These are phyloP conservation scores for Monosporascus ibericus DNA, from an alignment of 2,329 filamentous ascomycete species.

Conservation along the genomic window DNA sequence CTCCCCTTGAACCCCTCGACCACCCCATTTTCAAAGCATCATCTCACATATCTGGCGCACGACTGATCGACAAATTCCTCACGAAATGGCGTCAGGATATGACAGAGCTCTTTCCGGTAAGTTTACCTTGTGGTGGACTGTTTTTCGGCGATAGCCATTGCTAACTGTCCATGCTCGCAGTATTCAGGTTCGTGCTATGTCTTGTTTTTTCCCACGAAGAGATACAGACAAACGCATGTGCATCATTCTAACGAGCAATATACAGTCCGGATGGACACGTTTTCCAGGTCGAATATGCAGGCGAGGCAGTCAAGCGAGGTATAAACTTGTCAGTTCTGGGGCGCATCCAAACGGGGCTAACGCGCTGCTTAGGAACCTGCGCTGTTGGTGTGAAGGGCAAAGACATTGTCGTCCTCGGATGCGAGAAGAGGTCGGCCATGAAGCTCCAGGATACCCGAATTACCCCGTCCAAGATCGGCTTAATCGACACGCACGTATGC, in stretches of 20 bases:
- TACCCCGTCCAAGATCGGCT: conserved; percentile 96
- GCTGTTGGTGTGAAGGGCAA: conserved; percentile 94
- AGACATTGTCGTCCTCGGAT: conserved; percentile 92
- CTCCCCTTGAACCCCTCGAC: conserved; percentile 1
- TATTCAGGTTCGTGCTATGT: conserved; percentile 65
- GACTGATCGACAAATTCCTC: conserved; percentile 3
- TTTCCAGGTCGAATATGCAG: conserved; percentile 99
- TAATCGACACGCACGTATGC: conserved; percentile 92
- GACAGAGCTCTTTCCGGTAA: conserved; percentile 98
- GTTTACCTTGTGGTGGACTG: conserved; percentile 22
- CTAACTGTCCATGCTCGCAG: conserved; percentile 48
- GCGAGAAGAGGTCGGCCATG: conserved; percentile 98
- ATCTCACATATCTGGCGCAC: conserved; percentile 5
- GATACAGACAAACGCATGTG: conserved; percentile 1
- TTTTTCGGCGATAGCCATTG: conserved; percentile 10
- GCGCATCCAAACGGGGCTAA: not conserved
- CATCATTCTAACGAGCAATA: conserved; percentile 36
- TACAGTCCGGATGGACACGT: conserved; percentile 95
- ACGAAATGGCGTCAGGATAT: conserved; percentile 81
- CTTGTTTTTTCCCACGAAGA: not conserved
- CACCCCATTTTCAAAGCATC: conserved; percentile 4
- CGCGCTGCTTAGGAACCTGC: conserved; percentile 67
- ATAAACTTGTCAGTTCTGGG: conserved; percentile 20
- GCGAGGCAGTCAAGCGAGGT: conserved; percentile 98
- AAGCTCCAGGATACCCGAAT: conserved; percentile 99